Evolutionary conservation across 2,329 filamentous ascomycete genomes (phyloP).

Genomic region (Fusarium marasasianum): DNA sequence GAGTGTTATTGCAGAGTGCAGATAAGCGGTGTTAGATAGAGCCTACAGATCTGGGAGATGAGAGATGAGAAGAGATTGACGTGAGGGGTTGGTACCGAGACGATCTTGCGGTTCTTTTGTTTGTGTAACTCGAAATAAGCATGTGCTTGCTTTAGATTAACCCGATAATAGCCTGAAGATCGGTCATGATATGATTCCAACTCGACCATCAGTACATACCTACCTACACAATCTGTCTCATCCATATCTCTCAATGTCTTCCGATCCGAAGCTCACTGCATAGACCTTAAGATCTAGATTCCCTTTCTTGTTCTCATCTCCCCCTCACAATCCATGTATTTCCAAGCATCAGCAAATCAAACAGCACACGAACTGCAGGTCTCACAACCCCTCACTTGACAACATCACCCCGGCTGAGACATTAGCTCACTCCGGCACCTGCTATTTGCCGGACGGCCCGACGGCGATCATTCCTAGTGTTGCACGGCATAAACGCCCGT

Average conservation of each 20-base stretch:
- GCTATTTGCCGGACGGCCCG: slow-evolving; percentile 5
- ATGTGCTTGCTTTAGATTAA: neutral
- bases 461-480: neutral
- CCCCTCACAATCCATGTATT: neutral
- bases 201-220: neutral
- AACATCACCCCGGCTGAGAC: neutral
- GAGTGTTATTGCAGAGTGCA: neutral
- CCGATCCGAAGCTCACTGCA: neutral
- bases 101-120: neutral
- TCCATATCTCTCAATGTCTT: neutral
- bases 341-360: neutral
- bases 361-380: neutral
- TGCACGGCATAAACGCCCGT: slow-evolving; percentile 6
- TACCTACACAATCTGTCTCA: neutral
- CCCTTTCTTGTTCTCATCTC: neutral
- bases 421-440: neutral
- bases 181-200: neutral
- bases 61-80: neutral
- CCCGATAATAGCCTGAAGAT: neutral
- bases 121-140: neutral
- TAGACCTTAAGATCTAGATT: neutral
- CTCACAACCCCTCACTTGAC: slow-evolving; percentile 25
- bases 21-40: neutral
- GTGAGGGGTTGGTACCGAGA: neutral
- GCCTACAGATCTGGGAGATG: neutral